phyloP scores from a whole-genome alignment of 2,329 filamentous ascomycete genomes.

The Fusarium robinianum region DNA sequence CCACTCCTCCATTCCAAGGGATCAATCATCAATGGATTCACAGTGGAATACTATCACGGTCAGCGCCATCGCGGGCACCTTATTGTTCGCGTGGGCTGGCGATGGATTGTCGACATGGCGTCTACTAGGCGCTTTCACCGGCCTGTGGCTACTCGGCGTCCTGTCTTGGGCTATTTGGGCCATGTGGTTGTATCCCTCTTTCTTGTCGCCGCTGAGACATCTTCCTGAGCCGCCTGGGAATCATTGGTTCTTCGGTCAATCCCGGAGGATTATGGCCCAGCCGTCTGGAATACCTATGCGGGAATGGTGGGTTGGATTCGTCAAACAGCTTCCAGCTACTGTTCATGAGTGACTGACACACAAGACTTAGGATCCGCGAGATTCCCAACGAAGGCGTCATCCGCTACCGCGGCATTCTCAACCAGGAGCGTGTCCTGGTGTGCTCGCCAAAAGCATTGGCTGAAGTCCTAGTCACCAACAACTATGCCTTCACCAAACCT shows the following conservation, averaged over 20 bases:
- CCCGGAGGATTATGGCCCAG: constrained; percentile 43
- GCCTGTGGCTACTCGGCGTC: constrained; percentile 44
- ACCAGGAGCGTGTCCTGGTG: constrained; percentile 65
- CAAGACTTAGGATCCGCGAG: constrained; percentile 58
- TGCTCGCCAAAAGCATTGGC: constrained; percentile 67
- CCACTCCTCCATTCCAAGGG: neutral
- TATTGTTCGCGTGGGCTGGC: constrained; percentile 24
- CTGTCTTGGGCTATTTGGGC: constrained; percentile 47
- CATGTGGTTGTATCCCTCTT: constrained; percentile 53
- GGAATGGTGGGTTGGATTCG: constrained; percentile 50
- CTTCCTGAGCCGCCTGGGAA: constrained; percentile 51
- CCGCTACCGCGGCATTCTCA: constrained; percentile 65
- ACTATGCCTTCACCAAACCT: constrained; percentile 73
- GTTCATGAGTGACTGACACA: constrained; percentile 10
- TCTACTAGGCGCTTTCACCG: constrained; percentile 43
- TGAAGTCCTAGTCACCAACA: constrained; percentile 70
- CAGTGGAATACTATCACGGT: constrained; percentile 33
- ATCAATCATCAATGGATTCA: constrained; percentile 25
- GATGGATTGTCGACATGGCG: constrained; percentile 37
- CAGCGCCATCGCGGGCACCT: constrained; percentile 31
- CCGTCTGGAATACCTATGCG: constrained; percentile 51
- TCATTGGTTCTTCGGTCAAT: constrained; percentile 56
- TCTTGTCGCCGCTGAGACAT: constrained; percentile 54
- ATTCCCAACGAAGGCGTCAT: constrained; percentile 72
- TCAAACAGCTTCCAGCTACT: neutral